phyloP scores from a whole-genome alignment of 2,329 filamentous ascomycete genomes.

The Colletotrichum sansevieriae region DNA sequence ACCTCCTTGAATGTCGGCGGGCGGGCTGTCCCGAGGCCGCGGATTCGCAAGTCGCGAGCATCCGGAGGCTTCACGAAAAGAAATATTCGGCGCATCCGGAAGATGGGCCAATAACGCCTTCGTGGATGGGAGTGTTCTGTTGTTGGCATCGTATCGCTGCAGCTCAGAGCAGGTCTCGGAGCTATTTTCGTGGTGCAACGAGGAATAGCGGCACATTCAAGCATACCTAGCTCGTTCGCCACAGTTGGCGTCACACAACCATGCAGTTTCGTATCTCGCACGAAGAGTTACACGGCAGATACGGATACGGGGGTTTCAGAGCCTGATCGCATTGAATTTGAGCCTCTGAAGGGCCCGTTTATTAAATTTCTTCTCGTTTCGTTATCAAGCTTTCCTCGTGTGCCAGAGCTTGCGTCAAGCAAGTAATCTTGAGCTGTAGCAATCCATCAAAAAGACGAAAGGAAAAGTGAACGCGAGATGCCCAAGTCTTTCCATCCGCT shows the following conservation, averaged over 20 bases:
- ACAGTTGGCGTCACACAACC: no score
- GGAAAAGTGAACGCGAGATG: not conserved
- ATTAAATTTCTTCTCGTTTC: not conserved
- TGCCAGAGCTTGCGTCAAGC: constrained; percentile 18
- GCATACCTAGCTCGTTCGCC: not conserved
- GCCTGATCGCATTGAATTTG: constrained; percentile 5
- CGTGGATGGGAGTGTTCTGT: no score
- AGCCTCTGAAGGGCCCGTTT: constrained; percentile 1
- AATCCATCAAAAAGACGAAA: constrained; percentile 9
- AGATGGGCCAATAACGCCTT: not conserved
- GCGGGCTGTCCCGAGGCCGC: constrained; percentile 14
- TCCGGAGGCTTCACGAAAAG: not conserved
- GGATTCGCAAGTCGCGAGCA: not conserved
- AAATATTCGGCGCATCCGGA: constrained; percentile 24
- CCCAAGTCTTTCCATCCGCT: not conserved
- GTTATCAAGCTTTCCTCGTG: constrained; percentile 23
- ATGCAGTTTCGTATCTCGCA: not conserved
- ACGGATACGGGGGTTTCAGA: constrained; percentile 20
- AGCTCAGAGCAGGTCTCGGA: constrained; percentile 11
- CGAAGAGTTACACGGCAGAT: not conserved
- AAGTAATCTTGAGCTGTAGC: constrained; percentile 7
- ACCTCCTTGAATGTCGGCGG: not conserved
- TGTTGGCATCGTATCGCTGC: not conserved
- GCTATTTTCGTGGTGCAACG: constrained; percentile 22
- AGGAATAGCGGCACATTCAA: not conserved